Evolutionary conservation across 106 monocot species (phyloP).

Genomic region (Acorus calamus): DNA sequence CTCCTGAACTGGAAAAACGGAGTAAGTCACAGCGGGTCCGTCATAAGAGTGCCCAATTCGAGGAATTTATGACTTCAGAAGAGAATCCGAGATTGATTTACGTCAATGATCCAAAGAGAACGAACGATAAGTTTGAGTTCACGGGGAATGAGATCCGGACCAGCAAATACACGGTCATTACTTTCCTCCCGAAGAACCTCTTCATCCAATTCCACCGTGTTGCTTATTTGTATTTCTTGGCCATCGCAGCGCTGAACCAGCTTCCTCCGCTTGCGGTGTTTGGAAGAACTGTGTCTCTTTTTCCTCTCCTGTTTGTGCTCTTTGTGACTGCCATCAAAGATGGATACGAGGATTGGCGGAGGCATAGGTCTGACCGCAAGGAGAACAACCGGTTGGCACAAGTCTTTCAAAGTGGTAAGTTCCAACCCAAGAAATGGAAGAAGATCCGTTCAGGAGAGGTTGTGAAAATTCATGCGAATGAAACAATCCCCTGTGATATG

Average conservation of each 20-base stretch:
- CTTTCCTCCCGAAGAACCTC: slow-evolving; percentile 90
- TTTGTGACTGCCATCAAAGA: slow-evolving; percentile 98
- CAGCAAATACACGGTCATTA: slow-evolving; percentile 92
- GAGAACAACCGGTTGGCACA: slow-evolving; percentile 80
- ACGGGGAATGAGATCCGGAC: slow-evolving; percentile 92
- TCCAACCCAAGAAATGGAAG: slow-evolving; percentile 80
- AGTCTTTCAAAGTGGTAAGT: slow-evolving; percentile 66
- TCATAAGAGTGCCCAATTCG: slow-evolving; percentile 59
- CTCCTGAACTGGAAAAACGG: slow-evolving; percentile 25
- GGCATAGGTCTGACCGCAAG: slow-evolving; percentile 88
- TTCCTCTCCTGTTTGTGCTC: slow-evolving; percentile 92
- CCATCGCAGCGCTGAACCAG: slow-evolving; percentile 94
- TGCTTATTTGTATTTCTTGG: slow-evolving; percentile 92
- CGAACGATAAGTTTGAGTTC: slow-evolving; percentile 87
- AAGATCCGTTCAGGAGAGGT: slow-evolving; percentile 78
- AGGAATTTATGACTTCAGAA: slow-evolving; percentile 46
- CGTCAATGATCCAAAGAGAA: slow-evolving; percentile 78
- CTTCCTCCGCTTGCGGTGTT: slow-evolving; percentile 96
- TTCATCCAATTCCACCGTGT: slow-evolving; percentile 95
- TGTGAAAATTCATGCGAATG: slow-evolving; percentile 73
- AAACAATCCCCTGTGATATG: slow-evolving; percentile 87
- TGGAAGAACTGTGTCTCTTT: slow-evolving; percentile 94
- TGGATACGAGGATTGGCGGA: slow-evolving; percentile 97
- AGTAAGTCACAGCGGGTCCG: slow-evolving; percentile 38
- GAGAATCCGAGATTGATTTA: slow-evolving; percentile 66